Evolutionary conservation across 495 filamentous ascomycete species (phyloP).

Genomic region (Aspergillus nanangensis): DNA sequence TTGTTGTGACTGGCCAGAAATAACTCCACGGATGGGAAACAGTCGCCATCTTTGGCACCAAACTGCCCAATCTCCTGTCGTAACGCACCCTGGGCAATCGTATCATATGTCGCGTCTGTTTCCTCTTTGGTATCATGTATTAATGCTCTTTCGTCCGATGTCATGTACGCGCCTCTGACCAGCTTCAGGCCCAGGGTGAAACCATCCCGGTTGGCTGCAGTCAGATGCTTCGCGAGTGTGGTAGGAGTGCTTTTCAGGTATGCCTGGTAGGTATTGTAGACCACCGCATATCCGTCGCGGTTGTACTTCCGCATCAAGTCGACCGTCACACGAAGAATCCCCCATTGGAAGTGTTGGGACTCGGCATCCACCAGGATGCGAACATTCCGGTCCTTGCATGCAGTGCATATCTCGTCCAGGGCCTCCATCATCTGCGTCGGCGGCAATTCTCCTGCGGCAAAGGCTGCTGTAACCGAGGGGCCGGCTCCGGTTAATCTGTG

Average conservation of each 20-base stretch:
- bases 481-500: constrained; percentile 32
- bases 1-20: constrained; percentile 42
- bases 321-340: constrained; percentile 74
- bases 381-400: constrained; percentile 51
- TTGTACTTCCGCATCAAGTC: constrained; percentile 74
- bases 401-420: constrained; percentile 30
- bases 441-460: constrained; percentile 23
- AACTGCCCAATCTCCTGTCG: constrained; percentile 29
- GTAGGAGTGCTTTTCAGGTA: constrained; percentile 68
- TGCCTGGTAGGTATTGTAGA: constrained; percentile 76
- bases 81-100: constrained; percentile 44
- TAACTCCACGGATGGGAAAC: constrained; percentile 31
- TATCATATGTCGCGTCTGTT: constrained; percentile 61
- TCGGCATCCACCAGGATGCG: constrained; percentile 81
- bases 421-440: constrained; percentile 34
- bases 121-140: constrained; percentile 74
- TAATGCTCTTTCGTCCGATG: constrained; percentile 65
- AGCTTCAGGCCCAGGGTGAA: constrained; percentile 82
- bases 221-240: constrained; percentile 59
- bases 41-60: constrained; percentile 34
- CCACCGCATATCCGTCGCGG: constrained; percentile 47
- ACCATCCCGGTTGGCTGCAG: constrained; percentile 53
- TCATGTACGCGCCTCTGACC: constrained; percentile 83
- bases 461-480: constrained; percentile 23
- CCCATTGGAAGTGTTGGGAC: constrained; percentile 67